Percentiles rank a stretch among this genome's conserved stretches.
Evolutionary conservation across 441 rosid genomes (phyloP).

Genomic region (Metrosideros polymorpha): DNA sequence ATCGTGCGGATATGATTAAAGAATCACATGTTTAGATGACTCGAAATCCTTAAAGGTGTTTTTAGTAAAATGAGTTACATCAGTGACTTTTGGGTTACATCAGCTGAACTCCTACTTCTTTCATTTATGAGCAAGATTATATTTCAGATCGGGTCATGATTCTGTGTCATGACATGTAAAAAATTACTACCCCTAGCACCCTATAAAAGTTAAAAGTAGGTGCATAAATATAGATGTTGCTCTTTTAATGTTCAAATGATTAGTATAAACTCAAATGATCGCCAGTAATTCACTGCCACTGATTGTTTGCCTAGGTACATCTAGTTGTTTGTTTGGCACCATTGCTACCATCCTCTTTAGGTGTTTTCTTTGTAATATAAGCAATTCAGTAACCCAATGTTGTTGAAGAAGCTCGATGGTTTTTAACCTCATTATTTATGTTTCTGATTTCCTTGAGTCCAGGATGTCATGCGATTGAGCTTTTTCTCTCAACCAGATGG

Average conservation of each 20-base stretch:
- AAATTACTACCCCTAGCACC: neutral
- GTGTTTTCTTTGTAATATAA: neutral
- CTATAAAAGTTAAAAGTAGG: neutral
- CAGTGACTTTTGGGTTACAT: neutral
- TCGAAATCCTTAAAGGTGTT: neutral
- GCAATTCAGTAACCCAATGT: neutral
- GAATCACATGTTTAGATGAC: neutral
- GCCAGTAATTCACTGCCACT: neutral
- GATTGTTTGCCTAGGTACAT: neutral
- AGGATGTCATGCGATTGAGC: slow-evolving; percentile 64
- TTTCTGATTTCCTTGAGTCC: slow-evolving; percentile 2
- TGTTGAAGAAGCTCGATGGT: neutral
- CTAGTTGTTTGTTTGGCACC: neutral
- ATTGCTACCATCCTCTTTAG: neutral
- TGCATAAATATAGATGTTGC: neutral
- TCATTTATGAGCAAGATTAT: neutral
- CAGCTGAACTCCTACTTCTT: neutral
- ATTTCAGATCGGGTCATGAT: neutral
- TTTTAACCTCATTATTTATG: neutral
- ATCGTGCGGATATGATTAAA: neutral
- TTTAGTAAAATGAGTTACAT: neutral
- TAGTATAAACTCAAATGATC: neutral
- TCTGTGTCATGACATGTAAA: neutral
- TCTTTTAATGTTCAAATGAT: neutral
- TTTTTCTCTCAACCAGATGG: slow-evolving; percentile 97